Percentiles rank a stretch among this genome's conserved stretches.
These are phyloP conservation scores for Porcisia hertigi DNA, from an alignment of 208 protist genomes.

Conservation along the genomic window DNA sequence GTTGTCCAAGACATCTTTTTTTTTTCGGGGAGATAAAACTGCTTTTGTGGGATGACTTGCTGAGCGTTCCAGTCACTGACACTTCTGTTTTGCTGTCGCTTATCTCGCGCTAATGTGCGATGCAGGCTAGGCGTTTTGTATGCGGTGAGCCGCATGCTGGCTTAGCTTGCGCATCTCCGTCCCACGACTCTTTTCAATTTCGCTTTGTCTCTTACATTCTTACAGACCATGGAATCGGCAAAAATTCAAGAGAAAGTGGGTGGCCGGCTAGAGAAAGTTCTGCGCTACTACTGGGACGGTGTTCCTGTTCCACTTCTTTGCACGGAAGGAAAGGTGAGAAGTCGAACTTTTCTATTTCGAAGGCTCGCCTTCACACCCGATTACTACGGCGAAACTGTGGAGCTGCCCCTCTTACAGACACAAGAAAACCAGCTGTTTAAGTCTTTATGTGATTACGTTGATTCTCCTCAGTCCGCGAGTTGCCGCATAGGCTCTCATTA, in stretches of 20 bases:
- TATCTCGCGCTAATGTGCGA: neutral
- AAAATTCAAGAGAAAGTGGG: slow-evolving; percentile 50
- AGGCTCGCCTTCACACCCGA: slow-evolving; percentile 74
- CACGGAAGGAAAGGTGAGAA: slow-evolving; percentile 22
- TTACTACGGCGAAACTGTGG: slow-evolving; percentile 64
- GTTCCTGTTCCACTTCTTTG: slow-evolving; percentile 71
- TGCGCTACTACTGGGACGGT: slow-evolving; percentile 85
- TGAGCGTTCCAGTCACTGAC: neutral
- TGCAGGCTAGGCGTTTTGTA: neutral
- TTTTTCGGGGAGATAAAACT: neutral
- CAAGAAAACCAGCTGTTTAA: slow-evolving; percentile 35
- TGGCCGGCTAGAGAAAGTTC: slow-evolving; percentile 80
- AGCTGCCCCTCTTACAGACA: slow-evolving; percentile 29
- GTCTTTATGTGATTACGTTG: slow-evolving; percentile 33
- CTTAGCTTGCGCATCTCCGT: slow-evolving; percentile 8
- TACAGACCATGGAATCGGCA: slow-evolving; percentile 37
- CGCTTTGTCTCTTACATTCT: slow-evolving; percentile 18
- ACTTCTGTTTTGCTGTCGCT: neutral
- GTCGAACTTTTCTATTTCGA: slow-evolving; percentile 61
- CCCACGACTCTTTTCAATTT: slow-evolving; percentile 27
- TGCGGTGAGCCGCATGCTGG: slow-evolving; percentile 1
- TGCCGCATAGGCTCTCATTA: slow-evolving; percentile 87
- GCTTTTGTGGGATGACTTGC: neutral
- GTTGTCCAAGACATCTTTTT: neutral
- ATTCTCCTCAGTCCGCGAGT: slow-evolving; percentile 41